phyloP scores from a whole-genome alignment of 345 rosid genomes.

The Brassica carinata region DNA sequence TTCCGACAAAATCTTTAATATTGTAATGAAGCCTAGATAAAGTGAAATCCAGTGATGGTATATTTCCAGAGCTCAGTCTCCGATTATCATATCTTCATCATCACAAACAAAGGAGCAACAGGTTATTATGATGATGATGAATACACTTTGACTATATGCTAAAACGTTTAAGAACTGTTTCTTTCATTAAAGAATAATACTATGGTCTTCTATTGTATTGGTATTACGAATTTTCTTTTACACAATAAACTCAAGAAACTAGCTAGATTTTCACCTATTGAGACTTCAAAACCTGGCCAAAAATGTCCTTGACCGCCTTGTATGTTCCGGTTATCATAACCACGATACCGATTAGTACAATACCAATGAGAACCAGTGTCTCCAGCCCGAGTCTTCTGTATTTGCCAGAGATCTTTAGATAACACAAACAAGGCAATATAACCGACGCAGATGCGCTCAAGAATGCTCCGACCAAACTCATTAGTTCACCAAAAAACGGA shows the following conservation, averaged over 20 bases:
- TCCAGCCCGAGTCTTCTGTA: constrained; percentile 43
- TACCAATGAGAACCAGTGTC: constrained; percentile 32
- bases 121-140: not conserved
- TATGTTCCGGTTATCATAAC: constrained; percentile 57
- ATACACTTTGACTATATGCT: not conserved
- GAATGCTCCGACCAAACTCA: constrained; percentile 68
- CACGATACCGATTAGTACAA: constrained; percentile 38
- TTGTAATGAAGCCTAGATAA: constrained; percentile 24
- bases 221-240: not conserved
- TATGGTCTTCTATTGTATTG: not conserved
- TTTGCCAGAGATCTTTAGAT: constrained; percentile 54
- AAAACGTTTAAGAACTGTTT: not conserved
- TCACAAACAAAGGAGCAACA: not conserved
- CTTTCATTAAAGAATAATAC: not conserved
- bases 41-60: constrained; percentile 4
- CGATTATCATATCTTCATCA: not conserved
- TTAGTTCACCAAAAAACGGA: constrained; percentile 57
- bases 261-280: not conserved
- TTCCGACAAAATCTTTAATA: not conserved
- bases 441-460: constrained; percentile 53
- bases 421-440: constrained; percentile 56
- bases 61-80: not conserved
- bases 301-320: constrained; percentile 47
- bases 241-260: not conserved
- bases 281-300: constrained; percentile 25